phyloP scores from a whole-genome alignment of 1,284 basidiomycete species.

The Ceratobasidium papillatum region DNA sequence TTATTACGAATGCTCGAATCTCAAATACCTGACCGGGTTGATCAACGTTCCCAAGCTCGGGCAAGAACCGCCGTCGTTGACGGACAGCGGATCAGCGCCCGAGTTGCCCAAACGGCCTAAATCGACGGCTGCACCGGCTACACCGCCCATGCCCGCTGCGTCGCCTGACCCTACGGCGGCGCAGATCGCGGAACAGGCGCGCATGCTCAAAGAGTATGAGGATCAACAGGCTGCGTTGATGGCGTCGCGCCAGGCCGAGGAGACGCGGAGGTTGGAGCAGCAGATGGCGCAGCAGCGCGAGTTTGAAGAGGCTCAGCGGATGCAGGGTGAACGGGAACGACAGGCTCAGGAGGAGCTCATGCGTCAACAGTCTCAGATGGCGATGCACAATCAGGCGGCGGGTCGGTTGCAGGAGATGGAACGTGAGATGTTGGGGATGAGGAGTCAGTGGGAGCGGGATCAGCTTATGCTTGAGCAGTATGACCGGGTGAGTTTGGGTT shows the following conservation, averaged over 20 bases:
- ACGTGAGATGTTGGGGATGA: conserved; percentile 89
- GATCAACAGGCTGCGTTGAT: conserved; percentile 89
- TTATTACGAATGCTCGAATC: conserved; percentile 97
- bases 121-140: conserved; percentile 57
- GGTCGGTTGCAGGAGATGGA: conserved; percentile 83
- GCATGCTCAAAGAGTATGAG: conserved; percentile 96
- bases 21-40: conserved; percentile 93
- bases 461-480: conserved; percentile 99
- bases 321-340: conserved; percentile 89
- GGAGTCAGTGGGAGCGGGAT: conserved; percentile 97
- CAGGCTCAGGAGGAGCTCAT: conserved; percentile 87
- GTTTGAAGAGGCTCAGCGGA: conserved; percentile 88
- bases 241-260: conserved; percentile 83
- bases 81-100: conserved; percentile 82
- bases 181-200: conserved; percentile 91
- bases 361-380: conserved; percentile 66
- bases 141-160: conserved; percentile 69
- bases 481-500: conserved; percentile 73
- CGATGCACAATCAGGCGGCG: conserved; percentile 68
- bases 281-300: conserved; percentile 87
- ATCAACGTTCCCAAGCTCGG: conserved; percentile 97
- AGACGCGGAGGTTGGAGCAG: conserved; percentile 76
- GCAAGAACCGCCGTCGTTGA: conserved; percentile 94
- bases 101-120: conserved; percentile 89
- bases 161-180: conserved; percentile 76